Base-by-base conservation (phyloP, 768 basidiomycete genomes). In the Exsudoporus frostii region DNA sequence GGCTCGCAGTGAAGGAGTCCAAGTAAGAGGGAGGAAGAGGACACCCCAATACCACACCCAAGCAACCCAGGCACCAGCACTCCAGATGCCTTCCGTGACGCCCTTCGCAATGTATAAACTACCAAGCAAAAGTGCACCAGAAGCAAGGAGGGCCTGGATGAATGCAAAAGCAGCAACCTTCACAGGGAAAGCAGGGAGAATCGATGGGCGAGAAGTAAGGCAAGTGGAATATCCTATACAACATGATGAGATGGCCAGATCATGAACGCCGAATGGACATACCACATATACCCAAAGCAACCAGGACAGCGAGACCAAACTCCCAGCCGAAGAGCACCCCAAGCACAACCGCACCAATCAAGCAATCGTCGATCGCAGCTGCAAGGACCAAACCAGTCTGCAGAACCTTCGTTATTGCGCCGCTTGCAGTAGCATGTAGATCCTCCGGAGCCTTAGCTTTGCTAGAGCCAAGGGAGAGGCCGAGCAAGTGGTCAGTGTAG, bases 381-480 rank as follows among this genome's bases (percentile, higher is more conserved):
- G 88, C 81, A 13, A 93, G 76, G 10, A 92, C 78, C 64, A 94
- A 53, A 27, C 56, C 24, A 1, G 60, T 60, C 9, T 58, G 40
- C n/a, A 67, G 33, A 9, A 48, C 58, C 43, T 53, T 53, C 7
- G 65, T 45, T 46, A 63, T 51, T 11, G 60, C 58, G 1, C 48
- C 54, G 2, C 45, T 50, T 17, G 53, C 8, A 2, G 51, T 48
- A 43, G 49, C 40, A 30, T 54, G 45, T 24, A 63, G 72, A 27
- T 70, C 91, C 25, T 92, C 93, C 2, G 92, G n/a, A 10, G 91
- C 74, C 89, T 93, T 44, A 85, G 79, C 50, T 79, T 86, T 6
- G 82, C 88, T 65, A 88, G 92, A 92, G 5, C 86, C 80, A 57
- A 94, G 84, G 1, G 90, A 90, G 5, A 98, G 81, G 55, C 91